Conservation (phyloP, 352 stramenopile species). For the Blastocystis sp. region DNA sequence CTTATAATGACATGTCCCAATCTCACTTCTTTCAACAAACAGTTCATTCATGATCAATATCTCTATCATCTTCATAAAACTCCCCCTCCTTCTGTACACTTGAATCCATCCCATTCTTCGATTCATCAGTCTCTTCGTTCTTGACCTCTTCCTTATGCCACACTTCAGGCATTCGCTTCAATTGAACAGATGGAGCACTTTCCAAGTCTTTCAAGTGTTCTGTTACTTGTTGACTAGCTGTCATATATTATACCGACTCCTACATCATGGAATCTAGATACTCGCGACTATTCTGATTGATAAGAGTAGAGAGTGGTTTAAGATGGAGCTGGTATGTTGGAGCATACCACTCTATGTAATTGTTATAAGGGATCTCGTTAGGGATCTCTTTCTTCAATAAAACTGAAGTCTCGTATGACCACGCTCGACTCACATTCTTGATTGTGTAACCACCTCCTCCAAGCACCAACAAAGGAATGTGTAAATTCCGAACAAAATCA, state of each 20-base stretch:
- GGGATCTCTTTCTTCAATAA: constrained; percentile 80
- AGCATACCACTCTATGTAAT: constrained; percentile 98
- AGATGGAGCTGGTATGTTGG: constrained; percentile 95
- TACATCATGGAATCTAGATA: constrained; percentile 81
- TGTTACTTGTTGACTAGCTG: constrained; percentile 72
- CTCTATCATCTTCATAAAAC: constrained; percentile 69
- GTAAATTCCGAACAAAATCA: constrained; percentile 81
- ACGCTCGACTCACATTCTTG: constrained; percentile 84
- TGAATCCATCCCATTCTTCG: constrained; percentile 26
- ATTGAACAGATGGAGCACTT: constrained; percentile 77
- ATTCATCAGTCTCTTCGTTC: constrained; percentile 50
- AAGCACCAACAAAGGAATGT: constrained; percentile 79
- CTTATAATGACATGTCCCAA: background rate
- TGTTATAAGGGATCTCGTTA: constrained; percentile 94
- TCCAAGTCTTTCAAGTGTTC: constrained; percentile 80
- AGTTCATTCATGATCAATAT: constrained; percentile 50
- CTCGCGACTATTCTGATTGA: constrained; percentile 91
- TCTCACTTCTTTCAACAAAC: background rate
- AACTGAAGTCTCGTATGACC: constrained; percentile 94
- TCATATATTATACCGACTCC: background rate
- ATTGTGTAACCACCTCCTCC: constrained; percentile 83
- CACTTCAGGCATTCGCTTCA: constrained; percentile 81
- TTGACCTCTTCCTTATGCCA: constrained; percentile 71
- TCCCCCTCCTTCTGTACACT: constrained; percentile 41
- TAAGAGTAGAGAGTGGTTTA: constrained; percentile 90